A percentile compares a stretch with the other conserved stretches of the same genome.
Evolutionary conservation across 169 alveolate species (phyloP).

Genomic region (Eimeria necatrix): DNA sequence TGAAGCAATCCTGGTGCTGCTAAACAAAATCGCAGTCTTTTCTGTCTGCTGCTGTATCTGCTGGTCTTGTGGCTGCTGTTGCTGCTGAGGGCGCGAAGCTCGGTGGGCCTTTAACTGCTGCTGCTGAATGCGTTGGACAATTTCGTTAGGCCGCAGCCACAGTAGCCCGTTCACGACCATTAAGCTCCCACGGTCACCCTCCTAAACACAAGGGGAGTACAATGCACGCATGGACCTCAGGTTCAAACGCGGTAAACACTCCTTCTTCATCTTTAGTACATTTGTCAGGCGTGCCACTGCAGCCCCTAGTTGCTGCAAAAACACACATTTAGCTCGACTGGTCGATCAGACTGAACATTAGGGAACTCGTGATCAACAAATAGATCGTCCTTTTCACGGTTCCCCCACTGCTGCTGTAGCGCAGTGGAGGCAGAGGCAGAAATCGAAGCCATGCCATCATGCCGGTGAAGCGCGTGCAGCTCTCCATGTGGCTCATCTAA

Average conservation of each 20-base stretch:
- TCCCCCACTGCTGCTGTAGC: conserved; percentile 42
- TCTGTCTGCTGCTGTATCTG: conserved; percentile 30
- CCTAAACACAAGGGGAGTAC: neutral
- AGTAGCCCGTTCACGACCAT: conserved; percentile 41
- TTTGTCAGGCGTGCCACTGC: neutral
- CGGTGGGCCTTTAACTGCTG: conserved; percentile 59
- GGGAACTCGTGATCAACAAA: conserved; percentile 28
- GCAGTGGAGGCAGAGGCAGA: conserved; percentile 20
- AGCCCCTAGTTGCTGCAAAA: neutral
- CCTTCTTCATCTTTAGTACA: neutral
- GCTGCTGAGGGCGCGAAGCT: conserved; percentile 59
- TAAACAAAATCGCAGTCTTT: conserved; percentile 22
- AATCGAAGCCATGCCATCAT: neutral
- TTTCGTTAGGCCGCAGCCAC: conserved; percentile 72
- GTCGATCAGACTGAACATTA: neutral
- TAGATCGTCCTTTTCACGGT: conserved; percentile 5
- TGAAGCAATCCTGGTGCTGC: conserved; percentile 48
- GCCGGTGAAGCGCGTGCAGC: too few species aligned
- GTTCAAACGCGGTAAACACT: neutral
- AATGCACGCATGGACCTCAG: neutral
- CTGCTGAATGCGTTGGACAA: conserved; percentile 45
- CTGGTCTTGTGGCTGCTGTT: conserved; percentile 54
- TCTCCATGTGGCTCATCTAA: too few species aligned
- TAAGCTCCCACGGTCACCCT: neutral
- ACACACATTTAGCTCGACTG: neutral